Base-by-base conservation (phyloP, 768 basidiomycete species). In the Cystobasidium tubakii region DNA sequence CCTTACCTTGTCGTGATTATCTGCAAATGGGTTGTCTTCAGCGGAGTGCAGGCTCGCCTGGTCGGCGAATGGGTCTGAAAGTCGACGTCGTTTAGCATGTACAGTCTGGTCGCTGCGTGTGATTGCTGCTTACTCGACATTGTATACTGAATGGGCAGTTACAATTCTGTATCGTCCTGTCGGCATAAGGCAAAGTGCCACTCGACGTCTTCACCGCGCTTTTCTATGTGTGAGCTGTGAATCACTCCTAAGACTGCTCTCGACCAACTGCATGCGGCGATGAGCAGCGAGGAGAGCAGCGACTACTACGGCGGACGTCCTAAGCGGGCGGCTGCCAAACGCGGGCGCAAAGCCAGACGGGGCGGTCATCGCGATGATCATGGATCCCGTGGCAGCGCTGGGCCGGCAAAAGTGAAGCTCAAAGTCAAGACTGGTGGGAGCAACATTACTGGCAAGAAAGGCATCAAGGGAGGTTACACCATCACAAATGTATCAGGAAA, bases 11-110 rank as follows among this genome's bases (percentile, higher is more conserved):
- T 34, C 33, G n/a, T 33, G 29, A 39, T 57, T 62, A 23, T 57
- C 63, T 34, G 53, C 44, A 44, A 74, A 74, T 53, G 73, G 73
- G 31, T 74, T 74, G 64, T 74, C 54, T 23, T 62, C 66, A 17
- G 54, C 27, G 12, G 64, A 43, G 46, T 43, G 46, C 6, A 43
- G 66, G 31, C 43, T 34, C 46, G 66, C 46, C 33, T 46, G 66
- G 54, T 69, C 66, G 29, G 33, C 33, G 44, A 69, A 69, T 34
- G 66, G 66, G 33, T 69, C 66, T 69, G 66, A 4, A 29, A 60
- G 57, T 27, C 2, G 57, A 34, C 53, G n/a, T 7, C 7, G 53
- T 29, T 55, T n/a, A n/a, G n/a, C n/a, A n/a, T n/a, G n/a, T n/a
- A n/a, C n/a, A n/a, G n/a, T n/a, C n/a, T n/a, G n/a, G n/a, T n/a